Evolutionary conservation across 1,284 basidiomycete genomes (phyloP).

Genomic region (Vanrija humicola): DNA sequence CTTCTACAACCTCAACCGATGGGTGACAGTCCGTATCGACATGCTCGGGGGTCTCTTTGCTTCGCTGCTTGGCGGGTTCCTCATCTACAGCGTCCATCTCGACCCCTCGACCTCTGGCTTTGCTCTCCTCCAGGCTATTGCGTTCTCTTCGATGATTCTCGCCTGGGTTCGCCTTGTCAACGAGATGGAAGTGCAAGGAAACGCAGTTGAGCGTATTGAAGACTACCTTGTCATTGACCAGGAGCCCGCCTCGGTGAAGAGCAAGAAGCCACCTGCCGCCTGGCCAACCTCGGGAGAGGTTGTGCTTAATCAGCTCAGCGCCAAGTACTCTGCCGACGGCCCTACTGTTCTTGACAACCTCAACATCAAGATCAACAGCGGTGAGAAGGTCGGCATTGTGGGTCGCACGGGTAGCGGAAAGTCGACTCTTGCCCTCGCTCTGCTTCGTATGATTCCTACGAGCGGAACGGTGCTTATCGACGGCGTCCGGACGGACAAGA

Average conservation of each 20-base stretch:
- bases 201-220: constrained; percentile 65
- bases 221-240: constrained; percentile 68
- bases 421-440: constrained; percentile 52
- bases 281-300: constrained; percentile 72
- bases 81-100: constrained; percentile 39
- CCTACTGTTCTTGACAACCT: constrained; percentile 57
- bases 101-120: constrained; percentile 46
- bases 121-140: constrained; percentile 47
- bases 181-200: constrained; percentile 50
- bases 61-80: constrained; percentile 36
- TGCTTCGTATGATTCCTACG: constrained; percentile 56
- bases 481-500: constrained; percentile 43
- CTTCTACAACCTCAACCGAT: constrained; percentile 48
- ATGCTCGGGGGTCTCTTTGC: constrained; percentile 47
- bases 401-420: constrained; percentile 74
- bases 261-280: constrained; percentile 64
- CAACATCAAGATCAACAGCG: constrained; percentile 57
- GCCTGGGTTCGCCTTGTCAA: constrained; percentile 44
- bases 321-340: constrained; percentile 49
- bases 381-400: constrained; percentile 61
- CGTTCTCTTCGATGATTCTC: constrained; percentile 43
- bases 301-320: constrained; percentile 55
- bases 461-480: constrained; percentile 55
- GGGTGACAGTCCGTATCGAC: constrained; percentile 46
- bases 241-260: constrained; percentile 56